These are phyloP conservation scores for Penicilliopsis zonata DNA, from an alignment of 495 filamentous ascomycete genomes.

Conservation along the genomic window DNA sequence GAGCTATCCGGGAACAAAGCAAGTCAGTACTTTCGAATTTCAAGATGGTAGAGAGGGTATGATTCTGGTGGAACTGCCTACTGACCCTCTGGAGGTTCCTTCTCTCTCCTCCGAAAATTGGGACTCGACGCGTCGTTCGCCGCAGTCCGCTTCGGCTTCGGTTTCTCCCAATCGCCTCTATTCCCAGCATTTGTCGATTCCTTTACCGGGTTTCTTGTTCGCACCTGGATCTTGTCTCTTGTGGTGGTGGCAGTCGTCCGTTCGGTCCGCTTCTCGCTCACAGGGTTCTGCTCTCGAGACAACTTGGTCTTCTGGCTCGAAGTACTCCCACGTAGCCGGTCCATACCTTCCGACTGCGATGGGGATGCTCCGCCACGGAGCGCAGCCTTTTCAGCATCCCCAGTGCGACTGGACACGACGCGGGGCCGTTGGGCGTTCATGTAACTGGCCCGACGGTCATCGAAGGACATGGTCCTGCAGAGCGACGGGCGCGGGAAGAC, in stretches of 20 bases:
- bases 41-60: no score
- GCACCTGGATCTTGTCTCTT: slow-evolving; percentile 48
- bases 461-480: slow-evolving; percentile 31
- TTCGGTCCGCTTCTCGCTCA: slow-evolving; percentile 27
- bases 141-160: slow-evolving; percentile 24
- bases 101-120: slow-evolving; percentile 26
- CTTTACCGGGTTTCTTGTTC: slow-evolving; percentile 55
- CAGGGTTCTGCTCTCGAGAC: slow-evolving; percentile 20
- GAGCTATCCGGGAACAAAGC: slow-evolving; percentile 25
- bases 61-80: no score
- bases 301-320: slow-evolving; percentile 22
- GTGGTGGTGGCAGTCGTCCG: slow-evolving; percentile 48
- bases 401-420: slow-evolving; percentile 32
- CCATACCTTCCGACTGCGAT: slow-evolving; percentile 21
- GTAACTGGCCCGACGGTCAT: slow-evolving; percentile 33
- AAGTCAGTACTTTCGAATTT: slow-evolving; percentile 9
- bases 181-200: slow-evolving; percentile 33
- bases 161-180: slow-evolving; percentile 30
- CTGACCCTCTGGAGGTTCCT: slow-evolving; percentile 24
- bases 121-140: slow-evolving; percentile 28
- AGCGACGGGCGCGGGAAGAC: slow-evolving; percentile 5
- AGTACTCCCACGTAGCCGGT: slow-evolving; percentile 22
- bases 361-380: slow-evolving; percentile 21
- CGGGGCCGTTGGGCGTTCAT: slow-evolving; percentile 36
- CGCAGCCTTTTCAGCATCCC: slow-evolving; percentile 23